Conservation (phyloP, 208 protist genomes). For the Trypanosoma conorhini region DNA sequence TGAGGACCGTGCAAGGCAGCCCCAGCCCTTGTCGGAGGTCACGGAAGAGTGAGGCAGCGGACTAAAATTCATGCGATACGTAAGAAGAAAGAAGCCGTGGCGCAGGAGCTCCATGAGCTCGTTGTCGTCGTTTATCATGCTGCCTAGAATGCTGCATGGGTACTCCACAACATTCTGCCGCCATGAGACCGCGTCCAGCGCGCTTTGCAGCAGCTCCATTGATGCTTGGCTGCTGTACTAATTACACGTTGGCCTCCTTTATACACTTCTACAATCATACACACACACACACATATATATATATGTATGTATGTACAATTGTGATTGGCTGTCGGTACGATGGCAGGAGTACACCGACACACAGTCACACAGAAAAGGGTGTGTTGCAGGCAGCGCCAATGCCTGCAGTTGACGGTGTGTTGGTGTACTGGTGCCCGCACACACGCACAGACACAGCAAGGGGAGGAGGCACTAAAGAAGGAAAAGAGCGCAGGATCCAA, state of each 20-base stretch:
- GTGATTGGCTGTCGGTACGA: no score
- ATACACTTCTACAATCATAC: no score
- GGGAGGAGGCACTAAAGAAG: not conserved
- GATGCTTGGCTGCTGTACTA: not conserved
- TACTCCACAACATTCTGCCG: slow-evolving; percentile 6
- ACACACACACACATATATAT: not conserved
- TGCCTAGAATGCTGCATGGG: slow-evolving; percentile 21
- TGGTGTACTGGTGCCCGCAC: no score
- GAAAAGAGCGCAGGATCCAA: not conserved
- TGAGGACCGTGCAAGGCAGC: slow-evolving; percentile 70
- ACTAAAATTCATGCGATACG: slow-evolving; percentile 72
- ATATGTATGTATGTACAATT: no score
- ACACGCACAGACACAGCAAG: not conserved
- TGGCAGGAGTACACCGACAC: not conserved
- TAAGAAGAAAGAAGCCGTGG: slow-evolving; percentile 58
- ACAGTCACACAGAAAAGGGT: not conserved
- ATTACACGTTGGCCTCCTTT: not conserved
- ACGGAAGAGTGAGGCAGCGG: slow-evolving; percentile 30
- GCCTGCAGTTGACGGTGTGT: no score
- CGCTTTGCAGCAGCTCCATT: slow-evolving; percentile 12
- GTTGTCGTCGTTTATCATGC: slow-evolving; percentile 25
- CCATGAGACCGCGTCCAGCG: not conserved
- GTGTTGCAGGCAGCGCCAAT: no score
- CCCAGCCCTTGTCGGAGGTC: slow-evolving; percentile 76
- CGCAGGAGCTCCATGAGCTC: slow-evolving; percentile 44